Percentiles rank a stretch among this genome's conserved stretches.
phyloP scores from a whole-genome alignment of 2,329 filamentous ascomycete genomes.

The Apiospora kogelbergensis region DNA sequence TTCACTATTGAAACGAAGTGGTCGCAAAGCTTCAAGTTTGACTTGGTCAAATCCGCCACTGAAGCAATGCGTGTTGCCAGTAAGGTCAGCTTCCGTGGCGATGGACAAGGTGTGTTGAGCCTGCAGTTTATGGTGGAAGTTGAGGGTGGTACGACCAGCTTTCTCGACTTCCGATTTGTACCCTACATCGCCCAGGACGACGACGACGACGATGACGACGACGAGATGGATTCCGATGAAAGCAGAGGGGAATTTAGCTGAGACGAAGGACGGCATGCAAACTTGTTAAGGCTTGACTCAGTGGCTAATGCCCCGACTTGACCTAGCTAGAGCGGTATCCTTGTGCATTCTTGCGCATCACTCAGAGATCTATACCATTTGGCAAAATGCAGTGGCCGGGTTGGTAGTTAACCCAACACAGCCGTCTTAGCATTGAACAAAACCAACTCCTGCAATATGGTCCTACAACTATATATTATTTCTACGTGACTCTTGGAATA shows the following conservation, averaged over 20 bases:
- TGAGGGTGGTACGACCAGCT: conserved; percentile 67
- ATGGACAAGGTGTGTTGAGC: conserved; percentile 86
- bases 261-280: not conserved
- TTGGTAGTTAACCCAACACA: not conserved
- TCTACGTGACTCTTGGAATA: not conserved
- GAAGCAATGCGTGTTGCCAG: conserved; percentile 91
- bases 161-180: conserved; percentile 82
- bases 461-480: not conserved
- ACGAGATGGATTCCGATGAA: conserved; percentile 40
- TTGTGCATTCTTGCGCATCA: not conserved
- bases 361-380: not conserved
- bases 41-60: conserved; percentile 78
- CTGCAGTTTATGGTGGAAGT: conserved; percentile 96
- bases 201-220: conserved; percentile 58
- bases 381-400: not conserved
- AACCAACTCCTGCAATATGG: not conserved
- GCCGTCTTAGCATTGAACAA: not conserved
- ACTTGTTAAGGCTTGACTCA: not conserved
- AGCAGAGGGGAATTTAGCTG: not conserved
- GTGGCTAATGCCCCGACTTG: not conserved
- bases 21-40: conserved; percentile 81
- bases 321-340: not conserved
- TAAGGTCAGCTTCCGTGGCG: conserved; percentile 88
- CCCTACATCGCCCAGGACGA: conserved; percentile 67
- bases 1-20: conserved; percentile 62